These are phyloP conservation scores for Rubia peregrina DNA, from an alignment of 305 asterid genomes.

Conservation along the genomic window DNA sequence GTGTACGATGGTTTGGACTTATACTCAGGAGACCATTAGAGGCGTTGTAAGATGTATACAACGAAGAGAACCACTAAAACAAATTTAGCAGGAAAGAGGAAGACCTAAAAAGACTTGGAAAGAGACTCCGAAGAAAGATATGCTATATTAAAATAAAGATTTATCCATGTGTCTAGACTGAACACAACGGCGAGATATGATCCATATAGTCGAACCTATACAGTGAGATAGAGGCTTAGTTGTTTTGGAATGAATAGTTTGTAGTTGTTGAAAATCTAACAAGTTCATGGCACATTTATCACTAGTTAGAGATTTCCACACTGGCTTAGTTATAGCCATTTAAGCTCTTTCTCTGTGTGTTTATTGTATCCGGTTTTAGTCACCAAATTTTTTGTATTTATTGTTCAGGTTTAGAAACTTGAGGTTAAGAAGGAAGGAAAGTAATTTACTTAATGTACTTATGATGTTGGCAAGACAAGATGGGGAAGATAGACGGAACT, in stretches of 20 bases:
- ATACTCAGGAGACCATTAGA: no score
- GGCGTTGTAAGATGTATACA: no score
- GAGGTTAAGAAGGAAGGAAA: constrained; percentile 6
- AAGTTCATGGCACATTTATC: not conserved
- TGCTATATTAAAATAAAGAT: no score
- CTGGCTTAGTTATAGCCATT: not conserved
- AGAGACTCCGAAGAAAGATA: no score
- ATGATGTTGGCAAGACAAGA: not conserved
- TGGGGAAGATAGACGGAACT: not conserved
- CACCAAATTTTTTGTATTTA: not conserved
- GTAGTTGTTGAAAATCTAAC: not conserved
- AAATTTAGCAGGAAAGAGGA: no score
- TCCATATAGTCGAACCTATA: not conserved
- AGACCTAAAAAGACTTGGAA: no score
- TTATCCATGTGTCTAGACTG: no score
- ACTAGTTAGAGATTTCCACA: not conserved
- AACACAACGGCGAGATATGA: not conserved
- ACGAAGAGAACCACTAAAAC: no score
- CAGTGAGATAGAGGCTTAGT: not conserved
- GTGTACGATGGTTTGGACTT: no score
- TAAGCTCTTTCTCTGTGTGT: not conserved
- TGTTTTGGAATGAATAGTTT: not conserved
- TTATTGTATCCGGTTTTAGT: not conserved
- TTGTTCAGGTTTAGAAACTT: not conserved
- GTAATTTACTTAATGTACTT: not conserved